phyloP scores from a whole-genome alignment of 306 rosid species.

The Prosopis cineraria region DNA sequence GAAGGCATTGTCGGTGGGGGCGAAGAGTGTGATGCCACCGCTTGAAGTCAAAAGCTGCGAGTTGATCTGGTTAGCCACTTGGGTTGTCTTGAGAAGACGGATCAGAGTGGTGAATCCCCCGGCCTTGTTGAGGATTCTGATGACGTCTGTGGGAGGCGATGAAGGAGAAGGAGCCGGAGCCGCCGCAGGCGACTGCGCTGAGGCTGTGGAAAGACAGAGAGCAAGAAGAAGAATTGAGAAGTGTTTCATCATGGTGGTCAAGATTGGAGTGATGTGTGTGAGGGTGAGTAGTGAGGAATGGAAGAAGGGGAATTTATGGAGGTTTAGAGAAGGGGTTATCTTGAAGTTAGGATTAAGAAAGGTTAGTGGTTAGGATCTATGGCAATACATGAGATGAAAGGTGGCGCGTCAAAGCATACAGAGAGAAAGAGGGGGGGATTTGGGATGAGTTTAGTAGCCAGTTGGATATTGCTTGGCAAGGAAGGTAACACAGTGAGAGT shows the following conservation, averaged over 20 bases:
- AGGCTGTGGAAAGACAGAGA: conserved; percentile 19
- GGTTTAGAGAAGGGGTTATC: neutral
- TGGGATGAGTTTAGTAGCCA: conserved; percentile 6
- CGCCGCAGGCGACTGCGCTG: conserved; percentile 48
- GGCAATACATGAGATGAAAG: conserved; percentile 38
- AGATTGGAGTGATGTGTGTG: neutral
- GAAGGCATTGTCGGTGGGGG: conserved; percentile 63
- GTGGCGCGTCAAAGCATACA: conserved; percentile 44
- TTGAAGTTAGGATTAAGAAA: conserved; percentile 34
- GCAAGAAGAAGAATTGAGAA: conserved; percentile 28
- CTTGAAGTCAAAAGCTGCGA: conserved; percentile 56
- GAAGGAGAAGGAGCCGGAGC: conserved; percentile 54
- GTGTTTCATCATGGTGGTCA: conserved; percentile 15
- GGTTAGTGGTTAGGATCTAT: conserved; percentile 35
- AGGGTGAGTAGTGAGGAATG: neutral
- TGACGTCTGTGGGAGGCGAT: conserved; percentile 54
- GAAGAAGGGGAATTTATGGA: conserved; percentile 52
- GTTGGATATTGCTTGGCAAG: conserved; percentile 67
- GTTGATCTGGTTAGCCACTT: conserved; percentile 63
- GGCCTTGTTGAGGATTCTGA: conserved; percentile 63
- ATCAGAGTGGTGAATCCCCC: conserved; percentile 61
- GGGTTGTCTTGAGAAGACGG: conserved; percentile 62
- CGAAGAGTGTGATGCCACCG: conserved; percentile 61
- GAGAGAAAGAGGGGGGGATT: neutral
- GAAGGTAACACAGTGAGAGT: conserved; percentile 49